A percentile compares a stretch with the other conserved stretches of the same genome.
phyloP scores from a whole-genome alignment of 2,329 filamentous ascomycete species.

The Daldinia eschscholtzii region DNA sequence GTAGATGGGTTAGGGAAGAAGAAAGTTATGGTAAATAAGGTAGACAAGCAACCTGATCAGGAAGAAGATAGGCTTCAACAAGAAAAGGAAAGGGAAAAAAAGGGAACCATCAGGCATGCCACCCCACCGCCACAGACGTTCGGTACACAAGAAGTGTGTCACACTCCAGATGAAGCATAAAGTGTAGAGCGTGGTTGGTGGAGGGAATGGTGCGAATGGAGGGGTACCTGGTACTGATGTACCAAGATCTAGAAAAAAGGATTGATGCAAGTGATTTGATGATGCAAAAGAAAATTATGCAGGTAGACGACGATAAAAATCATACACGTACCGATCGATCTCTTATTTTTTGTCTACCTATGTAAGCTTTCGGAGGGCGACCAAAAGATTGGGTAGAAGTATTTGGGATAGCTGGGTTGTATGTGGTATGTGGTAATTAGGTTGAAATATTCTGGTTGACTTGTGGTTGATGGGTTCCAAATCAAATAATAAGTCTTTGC shows the following conservation, averaged over 20 bases:
- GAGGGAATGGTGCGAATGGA: not conserved
- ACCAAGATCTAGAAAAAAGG: slow-evolving; percentile 27
- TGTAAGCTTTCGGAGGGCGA: slow-evolving; percentile 14
- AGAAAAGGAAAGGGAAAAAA: slow-evolving; percentile 6
- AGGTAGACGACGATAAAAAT: slow-evolving; percentile 22
- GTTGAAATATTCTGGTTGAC: slow-evolving; percentile 39
- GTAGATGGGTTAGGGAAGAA: slow-evolving; percentile 7
- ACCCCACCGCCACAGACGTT: slow-evolving; percentile 32
- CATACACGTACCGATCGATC: slow-evolving; percentile 28
- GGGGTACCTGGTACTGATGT: slow-evolving; percentile 28
- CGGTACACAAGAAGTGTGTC: slow-evolving; percentile 4
- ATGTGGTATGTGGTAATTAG: slow-evolving; percentile 36
- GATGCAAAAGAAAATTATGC: slow-evolving; percentile 33
- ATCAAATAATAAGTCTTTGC: slow-evolving; percentile 29
- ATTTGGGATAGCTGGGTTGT: slow-evolving; percentile 6
- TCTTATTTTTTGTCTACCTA: slow-evolving; percentile 9
- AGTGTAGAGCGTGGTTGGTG: not conserved
- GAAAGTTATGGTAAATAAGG: slow-evolving; percentile 3
- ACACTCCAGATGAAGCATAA: slow-evolving; percentile 21
- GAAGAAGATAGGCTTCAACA: slow-evolving; percentile 6
- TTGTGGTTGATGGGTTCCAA: slow-evolving; percentile 16
- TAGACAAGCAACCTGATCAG: slow-evolving; percentile 14
- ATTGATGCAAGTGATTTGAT: slow-evolving; percentile 31
- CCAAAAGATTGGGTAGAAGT: slow-evolving; percentile 34
- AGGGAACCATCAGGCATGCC: slow-evolving; percentile 14